Percentiles rank a stretch among this genome's conserved stretches.
phyloP scores from a whole-genome alignment of 106 monocot genomes.

The Hemerocallis citrina region DNA sequence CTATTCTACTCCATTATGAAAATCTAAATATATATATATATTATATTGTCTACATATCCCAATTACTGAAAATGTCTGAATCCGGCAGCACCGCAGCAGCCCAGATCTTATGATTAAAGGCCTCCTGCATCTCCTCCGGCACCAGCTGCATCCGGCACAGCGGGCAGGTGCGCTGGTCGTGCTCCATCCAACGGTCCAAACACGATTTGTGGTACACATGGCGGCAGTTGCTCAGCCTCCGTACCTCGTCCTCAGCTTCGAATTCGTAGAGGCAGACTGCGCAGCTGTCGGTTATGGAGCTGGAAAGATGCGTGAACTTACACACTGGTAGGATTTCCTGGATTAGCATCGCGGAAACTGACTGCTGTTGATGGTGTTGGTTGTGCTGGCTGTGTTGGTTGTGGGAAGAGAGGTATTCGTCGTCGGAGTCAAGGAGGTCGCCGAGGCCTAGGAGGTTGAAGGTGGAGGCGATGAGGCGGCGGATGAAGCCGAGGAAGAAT shows the following conservation, averaged over 20 bases:
- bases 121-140: conserved; percentile 8
- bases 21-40: too few species aligned
- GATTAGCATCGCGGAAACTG: conserved; percentile 24
- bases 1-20: too few species aligned
- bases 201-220: conserved; percentile 39
- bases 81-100: conserved; percentile 6
- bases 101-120: not conserved
- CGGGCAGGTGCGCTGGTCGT: conserved; percentile 33
- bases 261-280: conserved; percentile 44
- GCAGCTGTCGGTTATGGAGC: conserved; percentile 15
- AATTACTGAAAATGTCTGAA: too few species aligned
- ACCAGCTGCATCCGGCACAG: conserved; percentile 19
- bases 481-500: conserved; percentile 40
- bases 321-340: conserved; percentile 15
- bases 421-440: conserved; percentile 34
- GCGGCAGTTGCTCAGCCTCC: conserved; percentile 31
- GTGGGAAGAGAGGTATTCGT: too few species aligned
- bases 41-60: too few species aligned
- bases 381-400: too few species aligned
- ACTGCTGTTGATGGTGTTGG: too few species aligned
- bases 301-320: not conserved
- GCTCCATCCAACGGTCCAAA: conserved; percentile 44
- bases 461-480: conserved; percentile 27
- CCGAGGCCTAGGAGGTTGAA: conserved; percentile 36
- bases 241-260: conserved; percentile 28